Percentiles rank a stretch among this genome's conserved stretches.
phyloP scores from a whole-genome alignment of 768 basidiomycete genomes.

The Agrocybe pediades region DNA sequence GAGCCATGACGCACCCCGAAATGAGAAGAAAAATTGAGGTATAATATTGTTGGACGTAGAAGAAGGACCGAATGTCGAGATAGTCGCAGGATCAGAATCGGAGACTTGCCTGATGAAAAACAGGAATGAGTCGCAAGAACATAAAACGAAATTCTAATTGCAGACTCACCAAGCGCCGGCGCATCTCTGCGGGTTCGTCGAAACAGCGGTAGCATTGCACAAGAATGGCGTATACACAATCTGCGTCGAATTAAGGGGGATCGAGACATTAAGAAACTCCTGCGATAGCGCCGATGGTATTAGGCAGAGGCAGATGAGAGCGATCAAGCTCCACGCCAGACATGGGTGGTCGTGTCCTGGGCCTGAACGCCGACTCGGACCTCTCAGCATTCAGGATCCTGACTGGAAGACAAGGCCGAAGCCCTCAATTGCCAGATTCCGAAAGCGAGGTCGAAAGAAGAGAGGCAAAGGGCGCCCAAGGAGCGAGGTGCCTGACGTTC shows the following conservation, averaged over 20 bases:
- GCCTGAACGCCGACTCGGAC: background rate
- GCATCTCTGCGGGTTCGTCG: constrained; percentile 30
- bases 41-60: constrained; percentile 41
- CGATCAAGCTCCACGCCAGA: constrained; percentile 1
- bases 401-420: background rate
- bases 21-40: constrained; percentile 60
- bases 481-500: too few species aligned
- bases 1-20: constrained; percentile 44
- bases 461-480: background rate
- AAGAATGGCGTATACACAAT: constrained; percentile 51
- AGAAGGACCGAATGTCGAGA: constrained; percentile 47
- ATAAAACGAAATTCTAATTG: background rate
- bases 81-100: constrained; percentile 20
- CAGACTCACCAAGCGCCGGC: constrained; percentile 45
- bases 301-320: background rate
- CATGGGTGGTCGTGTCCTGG: background rate
- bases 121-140: background rate
- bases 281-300: constrained; percentile 14
- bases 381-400: background rate
- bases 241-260: constrained; percentile 37
- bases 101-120: constrained; percentile 28
- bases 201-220: constrained; percentile 33
- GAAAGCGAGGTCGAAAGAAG: background rate
- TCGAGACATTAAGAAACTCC: constrained; percentile 35
- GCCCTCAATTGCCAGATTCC: too few species aligned